phyloP scores from a whole-genome alignment of 2,329 filamentous ascomycete species.

The Endocalyx cinctus region DNA sequence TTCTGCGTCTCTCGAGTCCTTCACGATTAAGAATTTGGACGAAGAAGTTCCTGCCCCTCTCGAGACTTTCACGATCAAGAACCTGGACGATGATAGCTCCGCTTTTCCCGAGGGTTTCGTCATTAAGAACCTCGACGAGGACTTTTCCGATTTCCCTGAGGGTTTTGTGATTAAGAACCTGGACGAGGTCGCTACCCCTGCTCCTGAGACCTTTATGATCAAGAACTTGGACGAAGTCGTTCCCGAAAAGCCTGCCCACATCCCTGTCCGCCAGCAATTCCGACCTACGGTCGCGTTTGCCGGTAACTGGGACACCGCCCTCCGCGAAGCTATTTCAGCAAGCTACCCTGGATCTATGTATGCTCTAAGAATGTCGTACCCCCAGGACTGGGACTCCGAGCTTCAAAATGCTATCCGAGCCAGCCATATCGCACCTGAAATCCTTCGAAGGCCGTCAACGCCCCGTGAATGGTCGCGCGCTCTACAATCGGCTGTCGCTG shows the following conservation, averaged over 20 bases:
- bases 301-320: constrained; percentile 31
- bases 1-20: constrained; percentile 14
- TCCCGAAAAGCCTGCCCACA: constrained; percentile 10
- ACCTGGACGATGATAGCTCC: constrained; percentile 12
- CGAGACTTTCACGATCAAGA: constrained; percentile 15
- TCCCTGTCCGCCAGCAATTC: constrained; percentile 19
- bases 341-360: constrained; percentile 20
- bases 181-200: constrained; percentile 1
- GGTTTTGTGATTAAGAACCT: constrained; percentile 7
- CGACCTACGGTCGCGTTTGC: constrained; percentile 18
- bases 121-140: constrained; percentile 16
- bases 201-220: constrained; percentile 12
- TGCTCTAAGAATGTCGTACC: constrained; percentile 13
- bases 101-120: constrained; percentile 12
- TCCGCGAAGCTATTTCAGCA: constrained; percentile 26
- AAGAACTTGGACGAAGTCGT: constrained; percentile 18
- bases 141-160: too few species aligned
- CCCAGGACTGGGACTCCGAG: constrained; percentile 19
- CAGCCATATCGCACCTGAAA: constrained; percentile 13
- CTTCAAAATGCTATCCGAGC: constrained; percentile 17
- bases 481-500: constrained; percentile 30
- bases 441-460: constrained; percentile 13
- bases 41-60: constrained; percentile 6
- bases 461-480: constrained; percentile 33
- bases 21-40: constrained; percentile 18